Evolutionary conservation across 306 rosid species (phyloP), one percentile per base, ranked within the genome.

Genomic region (Vicia villosa): DNA sequence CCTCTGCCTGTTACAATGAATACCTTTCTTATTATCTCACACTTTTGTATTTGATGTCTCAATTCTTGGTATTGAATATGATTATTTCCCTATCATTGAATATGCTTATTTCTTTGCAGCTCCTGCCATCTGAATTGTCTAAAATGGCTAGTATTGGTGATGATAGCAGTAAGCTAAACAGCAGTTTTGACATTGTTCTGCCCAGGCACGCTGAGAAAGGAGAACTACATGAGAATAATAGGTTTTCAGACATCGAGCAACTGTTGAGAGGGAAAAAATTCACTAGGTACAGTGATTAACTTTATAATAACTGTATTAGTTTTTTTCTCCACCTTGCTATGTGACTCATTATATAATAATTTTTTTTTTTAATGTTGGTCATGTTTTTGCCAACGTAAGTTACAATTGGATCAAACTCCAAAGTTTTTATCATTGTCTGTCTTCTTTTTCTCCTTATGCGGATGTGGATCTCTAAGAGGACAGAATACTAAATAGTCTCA

Each of bases 231-330:
- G 75, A 74, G 63, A 66, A 70, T 26, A 52, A 26, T 49, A 70
- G 11, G 68, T 47, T 82, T 66, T 82, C 75, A 17, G 83, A 78
- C 51, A 74, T 82, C 20, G 83, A 74, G 80, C 68, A 7, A 47
- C 45, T 82, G 54, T 69, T 82, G 45, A 43, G 78, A 54, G 69
- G 36, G 41, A 78, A 66, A 58, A 78, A 32, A 8, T 78, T 82
- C 63, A 74, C 86, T 59, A 78, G 86, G 86, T 82, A 82, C 10
- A 28, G 10, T 9, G 63, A 19, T 75, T 69, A 54, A 75, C 42
- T 40, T 63, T 5, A 19, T 38, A 7, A 51, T 70, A 28, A 6
- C 16, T 11, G 16, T 43, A 15, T 6, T 37, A 38, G 2, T 55
- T 66, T 66, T 52, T 52, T 14, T 8, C 14, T 28, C 12, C 54